Percentiles rank a stretch among this genome's conserved stretches.
Evolutionary conservation across 1,284 basidiomycete species (phyloP).

Genomic region (Amylostereum chailletii): DNA sequence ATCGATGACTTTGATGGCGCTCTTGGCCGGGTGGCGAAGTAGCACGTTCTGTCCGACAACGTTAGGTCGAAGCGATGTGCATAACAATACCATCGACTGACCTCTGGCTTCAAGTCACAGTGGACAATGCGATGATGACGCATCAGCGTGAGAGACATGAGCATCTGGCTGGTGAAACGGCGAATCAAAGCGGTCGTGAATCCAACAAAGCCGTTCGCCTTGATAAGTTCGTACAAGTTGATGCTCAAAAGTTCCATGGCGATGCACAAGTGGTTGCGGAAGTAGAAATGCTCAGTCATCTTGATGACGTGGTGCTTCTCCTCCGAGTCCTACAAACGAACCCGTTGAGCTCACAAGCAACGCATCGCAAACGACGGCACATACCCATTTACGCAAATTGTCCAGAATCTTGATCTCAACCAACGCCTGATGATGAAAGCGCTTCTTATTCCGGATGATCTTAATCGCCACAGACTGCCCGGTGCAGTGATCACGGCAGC

Average conservation of each 20-base stretch:
- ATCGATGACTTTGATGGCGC: constrained; percentile 97
- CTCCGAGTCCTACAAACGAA: constrained; percentile 69
- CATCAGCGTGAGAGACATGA: constrained; percentile 87
- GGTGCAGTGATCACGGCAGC: constrained; percentile 95
- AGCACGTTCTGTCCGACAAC: constrained; percentile 72
- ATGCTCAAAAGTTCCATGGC: constrained; percentile 97
- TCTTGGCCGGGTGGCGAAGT: constrained; percentile 90
- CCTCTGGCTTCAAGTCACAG: constrained; percentile 98
- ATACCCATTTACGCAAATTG: constrained; percentile 92
- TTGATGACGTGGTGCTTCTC: constrained; percentile 97
- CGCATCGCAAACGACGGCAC: constrained; percentile 18
- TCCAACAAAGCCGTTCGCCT: constrained; percentile 96
- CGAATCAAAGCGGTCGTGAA: constrained; percentile 94
- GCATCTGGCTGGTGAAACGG: constrained; percentile 94
- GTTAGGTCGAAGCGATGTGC: constrained; percentile 4
- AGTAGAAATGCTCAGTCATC: constrained; percentile 99
- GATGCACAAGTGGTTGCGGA: constrained; percentile 96
- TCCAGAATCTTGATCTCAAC: constrained; percentile 99
- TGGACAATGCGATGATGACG: constrained; percentile 98
- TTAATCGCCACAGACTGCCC: constrained; percentile 97
- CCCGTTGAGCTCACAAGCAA: constrained; percentile 4
- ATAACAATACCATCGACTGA: constrained; percentile 23
- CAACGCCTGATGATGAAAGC: constrained; percentile 97
- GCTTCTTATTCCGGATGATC: constrained; percentile 98
- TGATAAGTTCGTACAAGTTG: constrained; percentile 98